phyloP scores from a whole-genome alignment of 495 filamentous ascomycete genomes.

The Neurospora sp. region DNA sequence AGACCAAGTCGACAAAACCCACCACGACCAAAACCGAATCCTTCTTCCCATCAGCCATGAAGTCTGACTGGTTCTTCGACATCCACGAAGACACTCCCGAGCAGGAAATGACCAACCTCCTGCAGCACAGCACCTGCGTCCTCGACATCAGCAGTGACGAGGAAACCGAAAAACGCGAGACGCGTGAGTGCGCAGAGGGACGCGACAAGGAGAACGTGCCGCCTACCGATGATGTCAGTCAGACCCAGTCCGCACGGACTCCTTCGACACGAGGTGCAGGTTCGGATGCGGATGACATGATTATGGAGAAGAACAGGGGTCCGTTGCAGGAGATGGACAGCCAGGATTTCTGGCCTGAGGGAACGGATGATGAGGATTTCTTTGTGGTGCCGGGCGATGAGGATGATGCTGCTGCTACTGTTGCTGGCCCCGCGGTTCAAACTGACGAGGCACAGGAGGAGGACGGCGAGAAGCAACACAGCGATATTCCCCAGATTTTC shows the following conservation, averaged over 20 bases:
- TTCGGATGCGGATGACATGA: conserved; percentile 28
- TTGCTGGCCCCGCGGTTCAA: neutral
- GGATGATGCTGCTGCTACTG: conserved; percentile 21
- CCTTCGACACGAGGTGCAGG: conserved; percentile 2
- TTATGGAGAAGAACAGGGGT: conserved; percentile 44
- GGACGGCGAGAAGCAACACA: neutral
- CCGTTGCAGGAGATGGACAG: conserved; percentile 63
- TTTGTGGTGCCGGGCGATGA: conserved; percentile 51
- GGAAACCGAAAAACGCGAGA: conserved; percentile 42
- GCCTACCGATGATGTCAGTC: conserved; percentile 50
- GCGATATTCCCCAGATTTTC: neutral
- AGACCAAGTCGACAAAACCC: neutral
- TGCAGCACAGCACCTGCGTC: conserved; percentile 78
- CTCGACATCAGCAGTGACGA: conserved; percentile 75
- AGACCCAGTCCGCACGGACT: conserved; percentile 24
- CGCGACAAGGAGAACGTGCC: conserved; percentile 91
- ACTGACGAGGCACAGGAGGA: neutral
- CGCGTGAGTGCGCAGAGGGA: conserved; percentile 45
- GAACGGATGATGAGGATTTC: conserved; percentile 51
- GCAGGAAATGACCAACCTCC: conserved; percentile 79
- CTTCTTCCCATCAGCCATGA: conserved; percentile 24
- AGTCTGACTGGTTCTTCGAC: conserved; percentile 76
- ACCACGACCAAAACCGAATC: conserved; percentile 5
- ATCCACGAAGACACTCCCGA: conserved; percentile 90
- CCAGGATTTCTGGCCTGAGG: conserved; percentile 62